These are phyloP conservation scores for Arachis hypogaea DNA, from an alignment of 306 rosid species.

Conservation along the genomic window DNA sequence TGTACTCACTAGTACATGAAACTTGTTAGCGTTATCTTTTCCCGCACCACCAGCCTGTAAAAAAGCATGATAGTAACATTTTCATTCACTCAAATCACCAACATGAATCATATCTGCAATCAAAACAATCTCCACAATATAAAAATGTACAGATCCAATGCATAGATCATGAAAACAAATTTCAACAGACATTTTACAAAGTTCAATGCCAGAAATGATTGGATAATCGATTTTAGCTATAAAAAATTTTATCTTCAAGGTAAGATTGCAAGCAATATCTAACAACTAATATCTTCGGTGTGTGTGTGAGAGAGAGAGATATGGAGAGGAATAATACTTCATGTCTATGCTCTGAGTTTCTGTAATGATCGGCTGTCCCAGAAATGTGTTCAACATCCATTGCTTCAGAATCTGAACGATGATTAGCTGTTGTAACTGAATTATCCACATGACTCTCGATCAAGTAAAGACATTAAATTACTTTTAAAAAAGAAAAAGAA, in stretches of 20 bases:
- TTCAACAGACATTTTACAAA: background rate
- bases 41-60: slow-evolving; percentile 62
- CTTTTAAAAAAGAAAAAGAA: background rate
- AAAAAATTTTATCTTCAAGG: slow-evolving; percentile 24
- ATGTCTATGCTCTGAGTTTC: background rate
- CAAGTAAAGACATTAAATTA: slow-evolving; percentile 49
- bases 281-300: slow-evolving; percentile 7
- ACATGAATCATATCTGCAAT: slow-evolving; percentile 45
- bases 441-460: slow-evolving; percentile 53
- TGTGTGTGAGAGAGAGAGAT: background rate
- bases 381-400: slow-evolving; percentile 52
- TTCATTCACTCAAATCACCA: slow-evolving; percentile 40
- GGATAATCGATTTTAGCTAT: slow-evolving; percentile 1
- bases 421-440: slow-evolving; percentile 39
- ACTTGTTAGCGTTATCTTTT: slow-evolving; percentile 50
- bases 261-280: slow-evolving; percentile 7
- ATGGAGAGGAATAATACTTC: no score
- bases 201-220: slow-evolving; percentile 22
- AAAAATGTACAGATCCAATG: slow-evolving; percentile 29
- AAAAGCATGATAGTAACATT: slow-evolving; percentile 44
- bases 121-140: slow-evolving; percentile 43
- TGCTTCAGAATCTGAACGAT: slow-evolving; percentile 48
- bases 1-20: slow-evolving; percentile 61
- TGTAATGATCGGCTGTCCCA: slow-evolving; percentile 50
- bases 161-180: background rate